A percentile compares a stretch with the other conserved stretches of the same genome.
Evolutionary conservation across 495 filamentous ascomycete genomes (phyloP).

Genomic region (Hamigera avellanea): DNA sequence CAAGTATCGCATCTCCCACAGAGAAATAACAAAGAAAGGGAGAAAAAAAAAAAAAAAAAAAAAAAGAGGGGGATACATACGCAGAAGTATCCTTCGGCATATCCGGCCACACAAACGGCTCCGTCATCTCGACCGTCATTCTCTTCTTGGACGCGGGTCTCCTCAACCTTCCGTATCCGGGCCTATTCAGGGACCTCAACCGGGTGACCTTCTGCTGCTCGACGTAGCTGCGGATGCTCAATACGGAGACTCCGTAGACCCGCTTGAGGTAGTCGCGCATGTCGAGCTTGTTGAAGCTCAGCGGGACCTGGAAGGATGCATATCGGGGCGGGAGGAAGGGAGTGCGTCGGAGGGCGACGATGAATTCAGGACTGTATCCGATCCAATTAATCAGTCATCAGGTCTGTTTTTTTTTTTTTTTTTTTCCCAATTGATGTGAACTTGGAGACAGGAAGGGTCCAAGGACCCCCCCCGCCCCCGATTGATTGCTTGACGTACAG

Average conservation of each 20-base stretch:
- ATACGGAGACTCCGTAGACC: conserved; percentile 54
- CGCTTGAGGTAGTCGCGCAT: conserved; percentile 79
- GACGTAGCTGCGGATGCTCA: conserved; percentile 68
- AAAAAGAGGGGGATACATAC: conserved; percentile 31
- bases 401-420: too few relatives aligned
- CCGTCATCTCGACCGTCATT: conserved; percentile 78
- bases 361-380: conserved; percentile 58
- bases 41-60: not conserved
- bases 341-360: conserved; percentile 61
- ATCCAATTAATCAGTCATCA: not conserved
- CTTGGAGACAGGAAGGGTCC: too few relatives aligned
- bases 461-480: not conserved
- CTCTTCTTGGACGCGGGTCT: conserved; percentile 65
- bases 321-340: conserved; percentile 60
- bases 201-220: conserved; percentile 51
- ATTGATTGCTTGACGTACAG: conserved; percentile 38
- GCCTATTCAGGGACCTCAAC: conserved; percentile 23
- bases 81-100: conserved; percentile 40
- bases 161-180: conserved; percentile 27
- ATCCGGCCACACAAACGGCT: conserved; percentile 78
- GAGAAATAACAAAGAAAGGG: too few relatives aligned
- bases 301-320: conserved; percentile 74
- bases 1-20: too few relatives aligned
- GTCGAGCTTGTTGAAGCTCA: conserved; percentile 85
- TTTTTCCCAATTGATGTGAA: not conserved